These are phyloP conservation scores for Phanerochaete sordida DNA, from an alignment of 768 basidiomycete species.

Conservation along the genomic window DNA sequence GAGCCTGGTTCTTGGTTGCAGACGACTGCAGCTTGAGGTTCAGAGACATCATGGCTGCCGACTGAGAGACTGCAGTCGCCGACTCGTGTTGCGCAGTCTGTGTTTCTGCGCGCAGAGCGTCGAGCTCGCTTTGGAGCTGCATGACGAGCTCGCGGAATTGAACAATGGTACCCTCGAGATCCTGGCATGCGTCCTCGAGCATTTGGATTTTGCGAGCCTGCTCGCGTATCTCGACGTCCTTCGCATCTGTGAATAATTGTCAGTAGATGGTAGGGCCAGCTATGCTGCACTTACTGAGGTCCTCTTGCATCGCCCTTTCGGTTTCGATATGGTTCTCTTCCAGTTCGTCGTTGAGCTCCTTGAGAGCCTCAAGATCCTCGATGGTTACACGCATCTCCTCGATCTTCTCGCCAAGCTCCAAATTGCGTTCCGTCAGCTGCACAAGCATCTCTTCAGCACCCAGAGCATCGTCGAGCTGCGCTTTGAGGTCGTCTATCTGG, in stretches of 20 bases:
- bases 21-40: conserved; percentile 93
- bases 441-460: conserved; percentile 97
- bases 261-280: neutral
- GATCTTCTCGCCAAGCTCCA: conserved; percentile 92
- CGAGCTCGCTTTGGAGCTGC: conserved; percentile 85
- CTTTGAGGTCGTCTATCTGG: conserved; percentile 90
- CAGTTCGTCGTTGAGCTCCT: conserved; percentile 94
- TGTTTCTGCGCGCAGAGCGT: conserved; percentile 77
- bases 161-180: conserved; percentile 81
- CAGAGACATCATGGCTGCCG: conserved; percentile 90
- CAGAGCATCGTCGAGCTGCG: conserved; percentile 91
- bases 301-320: conserved; percentile 86
- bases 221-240: conserved; percentile 69
- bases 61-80: conserved; percentile 79
- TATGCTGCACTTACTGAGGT: conserved; percentile 63
- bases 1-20: conserved; percentile 86
- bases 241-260: conserved; percentile 45
- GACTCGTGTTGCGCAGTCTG: conserved; percentile 83
- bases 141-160: conserved; percentile 94
- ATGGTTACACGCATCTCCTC: conserved; percentile 97
- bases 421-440: conserved; percentile 90
- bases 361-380: conserved; percentile 93
- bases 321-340: conserved; percentile 96
- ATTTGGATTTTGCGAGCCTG: conserved; percentile 57
- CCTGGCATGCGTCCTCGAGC: conserved; percentile 77